Conservation (phyloP, 768 basidiomycete species). For the Pholiota microspora region DNA sequence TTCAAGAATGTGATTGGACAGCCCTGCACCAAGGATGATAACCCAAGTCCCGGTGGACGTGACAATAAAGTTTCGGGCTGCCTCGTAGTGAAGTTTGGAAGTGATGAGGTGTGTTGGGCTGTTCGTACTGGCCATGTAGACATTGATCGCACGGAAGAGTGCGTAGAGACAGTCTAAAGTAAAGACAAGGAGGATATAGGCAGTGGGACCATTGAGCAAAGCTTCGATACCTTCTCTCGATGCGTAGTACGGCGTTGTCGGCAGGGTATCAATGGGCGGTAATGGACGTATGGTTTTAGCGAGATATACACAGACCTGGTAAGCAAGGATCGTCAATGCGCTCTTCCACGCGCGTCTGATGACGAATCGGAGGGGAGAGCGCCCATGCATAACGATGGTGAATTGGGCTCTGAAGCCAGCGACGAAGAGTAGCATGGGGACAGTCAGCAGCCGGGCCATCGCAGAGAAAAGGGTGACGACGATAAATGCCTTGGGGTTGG, state of each 20-base stretch:
- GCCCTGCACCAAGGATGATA: neutral
- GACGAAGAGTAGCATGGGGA: neutral
- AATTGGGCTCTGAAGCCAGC: neutral
- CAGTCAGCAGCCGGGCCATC: neutral
- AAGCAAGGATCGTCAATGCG: neutral
- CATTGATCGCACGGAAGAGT: neutral
- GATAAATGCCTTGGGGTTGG: neutral
- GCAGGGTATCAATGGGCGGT: neutral
- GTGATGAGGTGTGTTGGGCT: neutral
- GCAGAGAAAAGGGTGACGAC: neutral
- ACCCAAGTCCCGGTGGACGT: neutral
- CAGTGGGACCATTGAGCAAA: neutral
- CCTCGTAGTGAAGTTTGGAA: neutral
- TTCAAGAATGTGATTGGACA: neutral
- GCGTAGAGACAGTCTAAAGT: neutral
- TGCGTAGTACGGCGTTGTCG: neutral
- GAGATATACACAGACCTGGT: neutral
- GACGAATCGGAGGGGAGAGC: neutral
- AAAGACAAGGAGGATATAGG: neutral
- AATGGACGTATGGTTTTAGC: neutral
- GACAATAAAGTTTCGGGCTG: neutral
- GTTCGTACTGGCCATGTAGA: neutral
- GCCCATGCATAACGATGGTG: neutral
- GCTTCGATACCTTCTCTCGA: neutral
- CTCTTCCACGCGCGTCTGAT: neutral